phyloP scores from a whole-genome alignment of 345 rosid genomes.

The Sapria himalayana region DNA sequence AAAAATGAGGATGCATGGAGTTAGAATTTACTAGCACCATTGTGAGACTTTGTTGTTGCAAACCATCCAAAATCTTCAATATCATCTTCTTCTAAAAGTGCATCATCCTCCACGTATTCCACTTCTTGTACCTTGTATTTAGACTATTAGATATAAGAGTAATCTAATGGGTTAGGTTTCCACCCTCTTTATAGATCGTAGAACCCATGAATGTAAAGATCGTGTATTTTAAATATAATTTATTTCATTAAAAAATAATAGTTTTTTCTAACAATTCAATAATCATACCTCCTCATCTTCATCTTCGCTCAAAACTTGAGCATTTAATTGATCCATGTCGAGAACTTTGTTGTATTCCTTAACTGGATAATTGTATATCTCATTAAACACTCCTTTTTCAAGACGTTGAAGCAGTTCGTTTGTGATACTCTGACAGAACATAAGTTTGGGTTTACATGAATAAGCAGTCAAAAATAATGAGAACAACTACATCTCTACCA shows the following conservation, averaged over 20 bases:
- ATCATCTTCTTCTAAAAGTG: constrained; percentile 69
- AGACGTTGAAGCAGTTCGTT: constrained; percentile 71
- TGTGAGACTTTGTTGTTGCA: constrained; percentile 13
- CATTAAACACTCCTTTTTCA: constrained; percentile 43
- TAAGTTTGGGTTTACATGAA: background rate
- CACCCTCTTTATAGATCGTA: background rate
- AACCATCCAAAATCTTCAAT: constrained; percentile 59
- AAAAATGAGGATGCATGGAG: no score
- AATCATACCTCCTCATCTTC: constrained; percentile 26
- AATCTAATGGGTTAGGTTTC: background rate
- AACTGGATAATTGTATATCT: constrained; percentile 46
- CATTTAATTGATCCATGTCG: constrained; percentile 19
- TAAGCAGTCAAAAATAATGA: background rate
- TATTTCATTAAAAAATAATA: background rate
- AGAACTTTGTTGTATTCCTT: constrained; percentile 24
- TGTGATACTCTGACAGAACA: constrained; percentile 46
- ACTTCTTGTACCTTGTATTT: constrained; percentile 37
- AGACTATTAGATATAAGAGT: constrained; percentile 2
- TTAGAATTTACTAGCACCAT: constrained; percentile 22
- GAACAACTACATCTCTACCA: background rate
- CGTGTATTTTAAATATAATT: background rate
- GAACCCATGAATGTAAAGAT: background rate
- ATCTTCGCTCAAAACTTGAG: constrained; percentile 17
- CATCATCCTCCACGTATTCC: constrained; percentile 74
- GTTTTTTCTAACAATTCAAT: background rate